Conservation (phyloP, 495 filamentous ascomycete genomes). For the Lophium mytilinum region DNA sequence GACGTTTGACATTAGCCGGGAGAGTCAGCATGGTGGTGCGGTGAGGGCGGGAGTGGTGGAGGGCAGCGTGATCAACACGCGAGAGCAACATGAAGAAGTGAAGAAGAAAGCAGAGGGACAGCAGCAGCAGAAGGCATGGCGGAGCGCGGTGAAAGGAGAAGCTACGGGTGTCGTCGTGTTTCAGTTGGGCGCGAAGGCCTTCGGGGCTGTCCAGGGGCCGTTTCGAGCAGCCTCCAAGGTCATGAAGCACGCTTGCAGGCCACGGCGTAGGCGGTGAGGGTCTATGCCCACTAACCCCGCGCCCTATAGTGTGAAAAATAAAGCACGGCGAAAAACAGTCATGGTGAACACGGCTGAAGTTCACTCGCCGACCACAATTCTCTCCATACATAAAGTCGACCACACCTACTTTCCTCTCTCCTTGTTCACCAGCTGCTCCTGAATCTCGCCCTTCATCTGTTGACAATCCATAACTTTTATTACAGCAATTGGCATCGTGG, state of each 20-base stretch:
- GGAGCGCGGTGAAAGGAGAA: not conserved
- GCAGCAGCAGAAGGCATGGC: not conserved
- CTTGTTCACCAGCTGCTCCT: no score
- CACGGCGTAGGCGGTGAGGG: not conserved
- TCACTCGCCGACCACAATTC: no score
- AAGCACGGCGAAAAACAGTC: no score
- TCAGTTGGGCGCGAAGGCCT: not conserved
- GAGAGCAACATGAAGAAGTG: not conserved
- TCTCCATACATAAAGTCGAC: no score
- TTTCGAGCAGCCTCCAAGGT: not conserved
- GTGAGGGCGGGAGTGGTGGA: not conserved
- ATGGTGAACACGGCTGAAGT: no score
- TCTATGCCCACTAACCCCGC: no score
- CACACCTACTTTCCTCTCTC: no score
- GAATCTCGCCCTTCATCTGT: no score
- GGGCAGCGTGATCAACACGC: not conserved
- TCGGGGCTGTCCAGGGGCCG: not conserved
- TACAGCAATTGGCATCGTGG: no score
- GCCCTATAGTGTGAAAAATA: no score
- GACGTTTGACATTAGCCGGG: slow-evolving; percentile 10
- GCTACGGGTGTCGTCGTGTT: not conserved
- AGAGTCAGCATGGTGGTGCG: slow-evolving; percentile 13
- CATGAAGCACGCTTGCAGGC: not conserved
- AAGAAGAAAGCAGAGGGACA: not conserved
- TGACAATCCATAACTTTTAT: no score